A percentile compares a stretch with the other conserved stretches of the same genome.
Evolutionary conservation across 2,329 filamentous ascomycete species (phyloP).

Genomic region (Biscogniauxia mediterranea): DNA sequence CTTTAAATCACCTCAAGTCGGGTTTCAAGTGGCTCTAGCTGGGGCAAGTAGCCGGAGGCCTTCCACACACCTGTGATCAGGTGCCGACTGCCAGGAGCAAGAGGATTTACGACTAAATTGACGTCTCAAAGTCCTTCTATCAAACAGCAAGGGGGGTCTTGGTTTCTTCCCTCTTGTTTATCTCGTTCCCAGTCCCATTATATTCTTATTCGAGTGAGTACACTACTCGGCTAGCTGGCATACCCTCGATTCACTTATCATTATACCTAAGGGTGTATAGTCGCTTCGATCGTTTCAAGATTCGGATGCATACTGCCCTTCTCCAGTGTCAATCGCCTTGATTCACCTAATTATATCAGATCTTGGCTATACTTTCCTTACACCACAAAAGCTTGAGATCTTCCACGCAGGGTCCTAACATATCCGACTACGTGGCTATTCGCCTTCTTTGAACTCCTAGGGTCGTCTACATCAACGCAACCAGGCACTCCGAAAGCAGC

Average conservation of each 20-base stretch:
- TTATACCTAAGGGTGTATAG: conserved; percentile 11
- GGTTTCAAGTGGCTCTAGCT: conserved; percentile 14
- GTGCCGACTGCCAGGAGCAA: conserved; percentile 14
- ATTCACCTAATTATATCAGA: conserved; percentile 32
- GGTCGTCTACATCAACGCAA: neutral
- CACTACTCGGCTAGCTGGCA: conserved; percentile 18
- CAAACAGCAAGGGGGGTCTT: conserved; percentile 20
- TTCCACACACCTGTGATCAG: conserved; percentile 4
- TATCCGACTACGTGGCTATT: conserved; percentile 4
- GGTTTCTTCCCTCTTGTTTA: conserved; percentile 12
- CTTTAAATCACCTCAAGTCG: conserved; percentile 4
- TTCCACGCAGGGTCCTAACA: conserved; percentile 14
- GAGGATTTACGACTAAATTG: conserved; percentile 23
- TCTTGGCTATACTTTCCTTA: conserved; percentile 9
- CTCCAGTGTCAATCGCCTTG: conserved; percentile 39
- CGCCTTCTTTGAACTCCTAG: conserved; percentile 4
- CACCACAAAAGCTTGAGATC: conserved; percentile 26
- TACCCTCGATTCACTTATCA: conserved; percentile 2
- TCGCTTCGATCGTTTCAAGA: conserved; percentile 43
- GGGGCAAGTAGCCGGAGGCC: conserved; percentile 1
- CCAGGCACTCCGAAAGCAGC: neutral
- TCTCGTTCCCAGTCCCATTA: conserved; percentile 16
- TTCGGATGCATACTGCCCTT: conserved; percentile 35
- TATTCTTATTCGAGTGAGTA: conserved; percentile 16
- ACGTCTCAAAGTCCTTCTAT: conserved; percentile 24